These are phyloP conservation scores for Cymbidium sinense DNA, from an alignment of 106 monocot genomes.

Conservation along the genomic window DNA sequence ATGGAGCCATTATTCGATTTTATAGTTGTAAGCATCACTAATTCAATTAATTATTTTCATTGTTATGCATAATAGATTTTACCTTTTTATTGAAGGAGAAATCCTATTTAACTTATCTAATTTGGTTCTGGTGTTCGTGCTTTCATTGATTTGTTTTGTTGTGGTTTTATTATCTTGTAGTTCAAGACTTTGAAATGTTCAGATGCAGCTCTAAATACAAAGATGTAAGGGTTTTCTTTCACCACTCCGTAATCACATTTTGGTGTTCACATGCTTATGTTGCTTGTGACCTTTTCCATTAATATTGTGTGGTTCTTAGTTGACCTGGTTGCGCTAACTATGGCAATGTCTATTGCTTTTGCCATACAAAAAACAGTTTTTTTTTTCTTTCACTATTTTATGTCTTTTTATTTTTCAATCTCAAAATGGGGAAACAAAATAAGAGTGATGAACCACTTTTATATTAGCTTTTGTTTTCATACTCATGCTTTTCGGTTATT, in stretches of 20 bases:
- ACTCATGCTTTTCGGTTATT: too few species aligned
- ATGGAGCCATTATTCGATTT: conserved; percentile 81
- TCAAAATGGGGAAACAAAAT: too few species aligned
- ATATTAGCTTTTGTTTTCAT: too few species aligned
- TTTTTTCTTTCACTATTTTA: too few species aligned
- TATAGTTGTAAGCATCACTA: conserved; percentile 50
- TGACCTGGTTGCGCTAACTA: too few species aligned
- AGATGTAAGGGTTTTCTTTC: conserved; percentile 25
- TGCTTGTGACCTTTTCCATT: not conserved
- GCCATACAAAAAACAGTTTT: too few species aligned
- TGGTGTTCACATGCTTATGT: not conserved
- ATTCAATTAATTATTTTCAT: not conserved
- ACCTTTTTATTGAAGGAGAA: too few species aligned
- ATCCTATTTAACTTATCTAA: not conserved
- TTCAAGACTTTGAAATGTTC: conserved; percentile 61
- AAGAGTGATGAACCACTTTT: too few species aligned
- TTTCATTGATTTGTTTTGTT: not conserved
- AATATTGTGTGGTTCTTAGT: not conserved
- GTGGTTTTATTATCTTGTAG: conserved; percentile 33
- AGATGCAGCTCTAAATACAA: conserved; percentile 59
- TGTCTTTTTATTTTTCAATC: too few species aligned
- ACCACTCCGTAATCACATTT: not conserved
- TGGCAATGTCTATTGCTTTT: too few species aligned
- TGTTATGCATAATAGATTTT: too few species aligned
- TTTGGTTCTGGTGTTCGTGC: not conserved